Evolutionary conservation across 208 protist genomes (phyloP), one percentile per base, ranked within the genome.

Genomic region (Trypanosoma caninum): DNA sequence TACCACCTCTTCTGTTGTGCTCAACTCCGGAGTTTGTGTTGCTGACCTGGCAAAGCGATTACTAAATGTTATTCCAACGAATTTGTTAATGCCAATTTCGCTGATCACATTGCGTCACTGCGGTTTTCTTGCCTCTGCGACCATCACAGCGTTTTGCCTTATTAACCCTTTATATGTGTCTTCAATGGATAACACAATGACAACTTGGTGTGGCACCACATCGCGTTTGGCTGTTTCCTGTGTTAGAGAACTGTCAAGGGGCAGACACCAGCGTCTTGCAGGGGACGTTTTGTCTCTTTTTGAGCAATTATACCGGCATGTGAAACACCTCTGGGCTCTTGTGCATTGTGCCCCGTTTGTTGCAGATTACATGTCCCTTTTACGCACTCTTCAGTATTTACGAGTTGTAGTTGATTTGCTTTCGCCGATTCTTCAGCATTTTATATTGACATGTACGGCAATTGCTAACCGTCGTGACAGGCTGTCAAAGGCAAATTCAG

Each of bases 381-480:
- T 69, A 8, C 74, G 74, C 7, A 72, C 76, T 2, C 65, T 95
- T 23, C 76, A 81, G 10, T 55, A 62, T 27, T 68, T 95, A 57
- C 82, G 89, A 44, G 62, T 95, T 48, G 63, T 91, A 14, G 80
- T 89, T 33, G 89, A 95, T 55, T 73, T 95, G 0, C 42, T 91
- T 9, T 84, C 79, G 16, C 89, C 89, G 0, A 51, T 86, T 22
- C 70, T 95, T 37, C 89, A 95, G 65, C 89, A 95, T 67, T 91
- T 91, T 66, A 47, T 91, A n/a, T 70, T 95, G 25, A 80, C 78
- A 18, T 89, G 81, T 66, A 72, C 82, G 13, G 62, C 66, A 14
- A 72, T 95, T 18, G 65, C 65, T 25, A 65, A 74, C 3, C 76
- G 73, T 20, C 84, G 89, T 9, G 75, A 78, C 9, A 72, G 83